Base-by-base conservation (phyloP, 176 grass and related monocot genomes). In the Typha latifolia region DNA sequence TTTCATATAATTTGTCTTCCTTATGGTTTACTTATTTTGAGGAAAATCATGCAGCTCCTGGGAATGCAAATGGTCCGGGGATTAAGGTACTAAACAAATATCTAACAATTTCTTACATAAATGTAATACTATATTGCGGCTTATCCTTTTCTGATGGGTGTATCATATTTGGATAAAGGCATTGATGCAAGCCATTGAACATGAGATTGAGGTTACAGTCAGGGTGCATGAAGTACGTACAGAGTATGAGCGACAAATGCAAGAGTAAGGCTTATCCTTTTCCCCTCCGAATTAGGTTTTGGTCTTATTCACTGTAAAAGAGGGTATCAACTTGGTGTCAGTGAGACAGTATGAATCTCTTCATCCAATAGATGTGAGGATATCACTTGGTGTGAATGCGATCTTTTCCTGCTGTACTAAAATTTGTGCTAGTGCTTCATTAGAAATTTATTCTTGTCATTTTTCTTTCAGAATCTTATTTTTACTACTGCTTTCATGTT, bases 161-260 rank as follows among this genome's bases (percentile, higher is more conserved):
- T 72, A 80, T 70, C 79, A 48, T 69, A 64, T 78, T 20, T 74
- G 12, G 31, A 11, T 66, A 43, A 78, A 97, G 94, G 81, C 78
- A 37, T 73, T 93, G 69, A 79, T 89, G 73, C 76, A 90, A 52
- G 62, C 81, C 11, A 84, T 90, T 48, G 94, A 93, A 5, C 85
- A 99, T 83, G 94, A 99, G 68, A 81, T 99, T 62, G 94, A 99
- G 78, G 78, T 99, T 24, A 79, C 78, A 32, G 32, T 82, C 51
- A 90, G 86, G 74, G 86, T 88, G 62, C 82, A 99, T 62, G 89
- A 99, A 90, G 78, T 99, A 14, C 84, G 94, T 4, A 87, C 86
- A 9, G 80, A 92, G 32, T 99, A 99, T 63, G 94, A 99, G 13
- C 84, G 84, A 56, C 94, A 99, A 79, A 87, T 85, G 78, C 73